Base-by-base conservation (phyloP, 257 asterid species). In the Catharanthus roseus region DNA sequence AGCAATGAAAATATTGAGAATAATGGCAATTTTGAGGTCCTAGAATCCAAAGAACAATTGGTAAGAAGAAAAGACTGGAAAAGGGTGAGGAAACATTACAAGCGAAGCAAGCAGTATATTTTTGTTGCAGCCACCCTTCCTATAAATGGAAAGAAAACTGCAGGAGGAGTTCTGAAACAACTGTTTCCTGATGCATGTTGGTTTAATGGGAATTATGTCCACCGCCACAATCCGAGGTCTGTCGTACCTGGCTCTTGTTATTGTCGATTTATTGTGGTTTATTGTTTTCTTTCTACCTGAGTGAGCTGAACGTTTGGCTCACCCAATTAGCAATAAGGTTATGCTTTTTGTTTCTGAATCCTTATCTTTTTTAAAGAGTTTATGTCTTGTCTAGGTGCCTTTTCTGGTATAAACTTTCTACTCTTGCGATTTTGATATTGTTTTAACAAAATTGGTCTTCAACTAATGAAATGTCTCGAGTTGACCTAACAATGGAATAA, bases 51-150 rank as follows among this genome's bases (percentile, higher is more conserved):
- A 67, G 72, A 82, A 49, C 84, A 70, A 83, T 72, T 29, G 69
- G 77, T 62, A 74, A 81, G 79, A 74, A 74, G 72, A 79, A 87
- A 71, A 77, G 97, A 88, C 72, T 89, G 99, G 97, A 85, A 88
- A 83, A 88, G 99, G 82, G 87, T 87, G 67, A 86, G 99, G 76
- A 88, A 89, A 77, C 66, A 78, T 69, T 91, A 95, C 61, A 78
- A 77, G 47, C 83, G 99, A 74, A 91, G 99, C 78, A 95, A 95
- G 86, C 99, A 95, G 82, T 95, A 89, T 81, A 86, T 95, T 64
- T 93, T 95, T 79, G 93, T 91, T 70, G 99, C 99, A 53, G 99
- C 99, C 51, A 95, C 99, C 21, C 97, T 91, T 83, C 99, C 99
- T 75, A 71, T 83, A 60, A 95, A 95, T 63, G 99, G 97, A 38